Evolutionary conservation across 2,329 filamentous ascomycete species (phyloP), one percentile per base, ranked within the genome.

Genomic region (Fusarium nelsonii): DNA sequence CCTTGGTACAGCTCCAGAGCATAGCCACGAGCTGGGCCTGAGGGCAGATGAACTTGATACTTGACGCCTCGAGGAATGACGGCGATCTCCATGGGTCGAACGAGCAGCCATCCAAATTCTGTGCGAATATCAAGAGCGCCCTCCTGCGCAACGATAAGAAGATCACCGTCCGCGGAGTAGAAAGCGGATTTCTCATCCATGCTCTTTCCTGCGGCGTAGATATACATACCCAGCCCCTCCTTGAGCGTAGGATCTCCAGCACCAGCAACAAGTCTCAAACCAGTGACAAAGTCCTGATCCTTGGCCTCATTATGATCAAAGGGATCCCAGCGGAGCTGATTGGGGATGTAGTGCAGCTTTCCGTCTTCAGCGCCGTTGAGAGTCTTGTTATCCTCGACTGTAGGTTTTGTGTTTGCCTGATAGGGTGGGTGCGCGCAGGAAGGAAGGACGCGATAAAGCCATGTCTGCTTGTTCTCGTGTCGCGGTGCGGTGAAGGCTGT

Each of bases 91-190:
- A 91, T 90, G 3, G 91, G 91, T 55, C 92, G 86, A n/a, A 94
- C 88, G 43, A 92, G 85, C 8, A 95, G 81, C 74, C 85, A 87
- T 45, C 92, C 92, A 48, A 94, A 83, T 78, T 95, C 92, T 2
- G 92, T 95, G 73, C 90, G 87, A 65, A 95, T 91, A 74, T 94
- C 91, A 39, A 95, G 81, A 15, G 85, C 84, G 4, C 92, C 92
- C 67, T 92, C 87, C 76, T 95, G 92, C 3, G 91, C 85, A 15
- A 95, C 91, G 65, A 95, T 89, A 58, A 94, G 79, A 72, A 93
- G 87, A 76, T 95, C 92, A 14, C 92, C 92, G 75, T 95, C 92
- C 0, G 93, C 91, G 5, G 91, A 94, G 83, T 95, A 97, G 78
- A 94, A 97, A 0, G 92, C 92, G 50, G 90, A 84, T 39, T 87